These are phyloP conservation scores for Tylopilus vinaceipallidus DNA, from an alignment of 768 basidiomycete genomes.

Conservation along the genomic window DNA sequence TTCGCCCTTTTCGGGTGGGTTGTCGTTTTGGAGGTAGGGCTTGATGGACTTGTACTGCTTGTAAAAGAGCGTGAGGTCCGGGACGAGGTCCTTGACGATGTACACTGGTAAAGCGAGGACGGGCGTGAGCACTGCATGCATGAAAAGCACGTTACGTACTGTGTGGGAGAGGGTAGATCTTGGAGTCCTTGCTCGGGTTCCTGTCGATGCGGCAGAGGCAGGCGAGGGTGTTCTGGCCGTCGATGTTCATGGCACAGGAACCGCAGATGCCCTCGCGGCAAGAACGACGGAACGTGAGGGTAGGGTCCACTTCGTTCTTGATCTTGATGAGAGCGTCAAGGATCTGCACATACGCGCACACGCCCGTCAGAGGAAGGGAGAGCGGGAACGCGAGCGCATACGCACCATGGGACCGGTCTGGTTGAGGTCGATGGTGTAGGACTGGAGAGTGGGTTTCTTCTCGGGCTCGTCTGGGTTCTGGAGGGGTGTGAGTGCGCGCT, in stretches of 20 bases:
- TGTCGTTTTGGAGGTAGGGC: constrained; percentile 93
- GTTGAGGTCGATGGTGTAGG: constrained; percentile 89
- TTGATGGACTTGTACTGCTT: constrained; percentile 99
- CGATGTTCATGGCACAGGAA: constrained; percentile 98
- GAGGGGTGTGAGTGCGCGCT: neutral
- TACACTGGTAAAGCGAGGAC: constrained; percentile 64
- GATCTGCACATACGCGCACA: constrained; percentile 39
- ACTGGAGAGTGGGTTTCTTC: constrained; percentile 87
- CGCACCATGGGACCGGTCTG: constrained; percentile 92
- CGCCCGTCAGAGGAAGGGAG: constrained; percentile 2
- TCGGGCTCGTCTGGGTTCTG: constrained; percentile 94
- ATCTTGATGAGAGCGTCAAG: constrained; percentile 97
- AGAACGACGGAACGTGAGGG: constrained; percentile 91
- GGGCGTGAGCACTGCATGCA: no score
- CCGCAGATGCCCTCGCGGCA: constrained; percentile 97
- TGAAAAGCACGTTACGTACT: constrained; percentile 70
- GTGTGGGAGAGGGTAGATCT: constrained; percentile 97
- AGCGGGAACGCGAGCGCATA: constrained; percentile 1
- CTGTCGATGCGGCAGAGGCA: constrained; percentile 96
- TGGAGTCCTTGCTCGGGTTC: constrained; percentile 63
- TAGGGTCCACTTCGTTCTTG: constrained; percentile 97
- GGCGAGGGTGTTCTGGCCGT: constrained; percentile 96
- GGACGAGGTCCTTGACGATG: constrained; percentile 97
- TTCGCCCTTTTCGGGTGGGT: constrained; percentile 81
- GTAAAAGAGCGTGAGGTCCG: constrained; percentile 89